phyloP scores from a whole-genome alignment of 805 yeast genomes.

The Phaffomyces opuntiae region DNA sequence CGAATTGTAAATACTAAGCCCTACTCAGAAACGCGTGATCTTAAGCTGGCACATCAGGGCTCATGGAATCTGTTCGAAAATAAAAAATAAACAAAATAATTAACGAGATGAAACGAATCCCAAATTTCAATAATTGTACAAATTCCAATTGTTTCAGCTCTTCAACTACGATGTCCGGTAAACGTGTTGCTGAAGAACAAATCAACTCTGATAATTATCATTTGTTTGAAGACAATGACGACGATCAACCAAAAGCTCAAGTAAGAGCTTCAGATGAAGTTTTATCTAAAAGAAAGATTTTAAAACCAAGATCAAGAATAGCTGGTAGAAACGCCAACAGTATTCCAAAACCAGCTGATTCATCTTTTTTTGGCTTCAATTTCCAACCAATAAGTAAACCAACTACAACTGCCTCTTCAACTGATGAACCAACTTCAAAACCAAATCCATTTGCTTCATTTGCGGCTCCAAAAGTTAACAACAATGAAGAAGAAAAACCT shows the following conservation, averaged over 20 bases:
- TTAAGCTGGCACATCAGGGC: background rate
- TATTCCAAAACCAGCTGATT: conserved; percentile 1
- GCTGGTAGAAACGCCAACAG: conserved; percentile 10
- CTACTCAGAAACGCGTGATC: background rate
- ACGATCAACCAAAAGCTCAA: conserved; percentile 26
- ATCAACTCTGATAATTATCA: conserved; percentile 44
- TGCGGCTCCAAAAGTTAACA: background rate
- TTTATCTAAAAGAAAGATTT: conserved; percentile 63
- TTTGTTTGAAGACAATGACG: conserved; percentile 28
- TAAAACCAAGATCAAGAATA: conserved; percentile 45
- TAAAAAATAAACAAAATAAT: background rate
- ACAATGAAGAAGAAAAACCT: background rate
- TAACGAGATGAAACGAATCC: background rate
- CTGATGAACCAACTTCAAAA: background rate
- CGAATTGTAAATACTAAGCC: background rate
- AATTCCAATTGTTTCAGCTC: background rate
- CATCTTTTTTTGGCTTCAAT: conserved; percentile 8
- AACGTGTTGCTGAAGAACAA: conserved; percentile 63
- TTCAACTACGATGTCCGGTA: conserved; percentile 41
- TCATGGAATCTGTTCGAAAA: background rate
- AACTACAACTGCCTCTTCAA: background rate
- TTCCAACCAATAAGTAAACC: background rate
- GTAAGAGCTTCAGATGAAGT: conserved; percentile 52
- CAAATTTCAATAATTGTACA: background rate
- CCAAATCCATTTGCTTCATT: conserved; percentile 6